Evolutionary conservation across 768 basidiomycete species (phyloP).

Genomic region (Collybiopsis confluens): DNA sequence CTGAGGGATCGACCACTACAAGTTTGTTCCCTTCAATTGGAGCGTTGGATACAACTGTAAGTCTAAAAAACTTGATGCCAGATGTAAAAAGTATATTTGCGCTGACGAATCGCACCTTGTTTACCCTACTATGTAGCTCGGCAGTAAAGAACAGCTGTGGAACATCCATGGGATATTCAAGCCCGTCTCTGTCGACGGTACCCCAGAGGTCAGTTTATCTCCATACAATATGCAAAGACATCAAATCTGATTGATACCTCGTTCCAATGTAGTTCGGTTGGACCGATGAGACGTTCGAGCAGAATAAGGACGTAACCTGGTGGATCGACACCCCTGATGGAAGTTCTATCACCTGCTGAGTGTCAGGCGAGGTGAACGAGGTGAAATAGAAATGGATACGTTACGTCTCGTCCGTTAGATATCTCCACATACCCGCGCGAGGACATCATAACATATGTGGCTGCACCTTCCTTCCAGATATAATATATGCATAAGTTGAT

Average conservation of each 20-base stretch:
- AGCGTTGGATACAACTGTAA: neutral
- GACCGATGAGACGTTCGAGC: neutral
- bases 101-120: too few relatives aligned
- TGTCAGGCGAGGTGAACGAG: too few relatives aligned
- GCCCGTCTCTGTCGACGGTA: neutral
- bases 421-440: too few relatives aligned
- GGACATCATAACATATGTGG: too few relatives aligned
- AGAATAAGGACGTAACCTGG: neutral
- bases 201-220: neutral
- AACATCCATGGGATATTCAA: neutral
- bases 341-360: neutral
- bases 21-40: neutral
- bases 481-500: too few relatives aligned
- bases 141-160: neutral
- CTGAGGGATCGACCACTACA: neutral
- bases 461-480: too few relatives aligned
- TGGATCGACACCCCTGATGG: slow-evolving; percentile 1
- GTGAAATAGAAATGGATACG: too few relatives aligned
- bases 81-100: too few relatives aligned
- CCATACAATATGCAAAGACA: too few relatives aligned
- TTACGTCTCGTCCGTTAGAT: too few relatives aligned
- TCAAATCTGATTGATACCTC: too few relatives aligned
- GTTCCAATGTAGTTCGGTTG: neutral
- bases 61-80: too few relatives aligned
- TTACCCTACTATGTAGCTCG: neutral